These are phyloP conservation scores for Holtermanniella nyarrowii DNA, from an alignment of 768 basidiomycete genomes.

Conservation along the genomic window DNA sequence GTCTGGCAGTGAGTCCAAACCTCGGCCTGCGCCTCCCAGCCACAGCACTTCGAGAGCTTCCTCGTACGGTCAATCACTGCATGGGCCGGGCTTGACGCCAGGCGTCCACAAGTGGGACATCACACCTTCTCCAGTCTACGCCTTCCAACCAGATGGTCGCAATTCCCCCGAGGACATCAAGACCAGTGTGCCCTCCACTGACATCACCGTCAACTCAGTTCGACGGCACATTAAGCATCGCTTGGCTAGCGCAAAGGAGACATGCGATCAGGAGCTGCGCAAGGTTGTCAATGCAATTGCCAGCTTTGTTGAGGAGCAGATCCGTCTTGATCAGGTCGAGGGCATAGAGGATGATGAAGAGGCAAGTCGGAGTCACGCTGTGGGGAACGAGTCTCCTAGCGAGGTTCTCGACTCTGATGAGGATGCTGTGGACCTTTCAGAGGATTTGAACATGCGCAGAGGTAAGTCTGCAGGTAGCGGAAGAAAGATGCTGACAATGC, in stretches of 20 bases:
- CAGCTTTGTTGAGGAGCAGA: constrained; percentile 80
- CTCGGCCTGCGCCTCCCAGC: constrained; percentile 5
- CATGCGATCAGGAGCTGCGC: constrained; percentile 91
- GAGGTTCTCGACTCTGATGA: not conserved
- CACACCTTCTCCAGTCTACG: constrained; percentile 37
- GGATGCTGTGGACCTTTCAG: too few relatives aligned
- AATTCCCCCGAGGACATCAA: constrained; percentile 10
- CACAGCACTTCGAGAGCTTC: constrained; percentile 22
- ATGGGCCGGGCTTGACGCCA: constrained; percentile 29
- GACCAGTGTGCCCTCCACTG: constrained; percentile 22
- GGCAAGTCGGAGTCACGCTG: too few relatives aligned
- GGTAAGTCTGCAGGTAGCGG: too few relatives aligned
- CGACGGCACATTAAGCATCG: constrained; percentile 85
- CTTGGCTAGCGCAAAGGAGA: constrained; percentile 84
- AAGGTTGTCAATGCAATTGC: constrained; percentile 92
- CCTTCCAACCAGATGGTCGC: constrained; percentile 10
- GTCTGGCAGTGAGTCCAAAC: not conserved
- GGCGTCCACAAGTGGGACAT: constrained; percentile 34
- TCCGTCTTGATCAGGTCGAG: constrained; percentile 62
- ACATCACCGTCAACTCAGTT: constrained; percentile 43
- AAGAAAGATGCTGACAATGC: too few relatives aligned
- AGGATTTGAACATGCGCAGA: too few relatives aligned
- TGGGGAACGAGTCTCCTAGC: too few relatives aligned
- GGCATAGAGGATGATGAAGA: constrained; percentile 4
- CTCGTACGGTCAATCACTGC: constrained; percentile 17